These are phyloP conservation scores for Phoma herbarum DNA, from an alignment of 2,329 filamentous ascomycete species.

Conservation along the genomic window DNA sequence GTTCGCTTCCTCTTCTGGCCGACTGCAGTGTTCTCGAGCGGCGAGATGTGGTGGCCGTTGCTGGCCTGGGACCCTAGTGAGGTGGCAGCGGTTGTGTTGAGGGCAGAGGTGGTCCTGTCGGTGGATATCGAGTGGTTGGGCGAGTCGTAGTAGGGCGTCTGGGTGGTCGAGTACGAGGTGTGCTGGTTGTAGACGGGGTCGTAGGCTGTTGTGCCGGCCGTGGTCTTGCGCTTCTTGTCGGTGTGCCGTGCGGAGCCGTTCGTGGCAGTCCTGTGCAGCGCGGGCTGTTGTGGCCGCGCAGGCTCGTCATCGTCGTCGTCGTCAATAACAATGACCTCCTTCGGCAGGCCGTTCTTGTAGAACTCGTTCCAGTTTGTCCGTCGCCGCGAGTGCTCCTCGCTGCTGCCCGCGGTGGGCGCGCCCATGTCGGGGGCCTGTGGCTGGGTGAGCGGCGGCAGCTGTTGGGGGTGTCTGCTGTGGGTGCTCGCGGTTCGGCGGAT, in stretches of 20 bases:
- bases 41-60: constrained; percentile 68
- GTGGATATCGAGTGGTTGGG: constrained; percentile 79
- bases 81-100: constrained; percentile 88
- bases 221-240: constrained; percentile 79
- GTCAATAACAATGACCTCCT: constrained; percentile 63
- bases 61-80: constrained; percentile 76
- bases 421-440: constrained; percentile 39
- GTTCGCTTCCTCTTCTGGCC: constrained; percentile 93
- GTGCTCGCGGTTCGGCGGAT: constrained; percentile 48
- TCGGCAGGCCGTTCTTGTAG: constrained; percentile 56
- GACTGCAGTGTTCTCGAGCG: constrained; percentile 67
- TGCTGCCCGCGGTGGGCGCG: constrained; percentile 25
- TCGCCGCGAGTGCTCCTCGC: constrained; percentile 31
- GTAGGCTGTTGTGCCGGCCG: constrained; percentile 64
- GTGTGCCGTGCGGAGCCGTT: constrained; percentile 62
- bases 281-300: constrained; percentile 34
- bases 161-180: constrained; percentile 75
- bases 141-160: constrained; percentile 73
- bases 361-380: constrained; percentile 54
- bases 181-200: constrained; percentile 77
- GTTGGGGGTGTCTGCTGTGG: constrained; percentile 38
- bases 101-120: constrained; percentile 80
- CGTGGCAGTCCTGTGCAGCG: constrained; percentile 39
- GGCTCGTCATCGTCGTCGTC: constrained; percentile 52
- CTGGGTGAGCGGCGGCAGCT: constrained; percentile 42